A percentile compares a stretch with the other conserved stretches of the same genome.
These are phyloP conservation scores for Ophiocordyceps camponoti-saundersi DNA, from an alignment of 2,329 filamentous ascomycete genomes.

Conservation along the genomic window DNA sequence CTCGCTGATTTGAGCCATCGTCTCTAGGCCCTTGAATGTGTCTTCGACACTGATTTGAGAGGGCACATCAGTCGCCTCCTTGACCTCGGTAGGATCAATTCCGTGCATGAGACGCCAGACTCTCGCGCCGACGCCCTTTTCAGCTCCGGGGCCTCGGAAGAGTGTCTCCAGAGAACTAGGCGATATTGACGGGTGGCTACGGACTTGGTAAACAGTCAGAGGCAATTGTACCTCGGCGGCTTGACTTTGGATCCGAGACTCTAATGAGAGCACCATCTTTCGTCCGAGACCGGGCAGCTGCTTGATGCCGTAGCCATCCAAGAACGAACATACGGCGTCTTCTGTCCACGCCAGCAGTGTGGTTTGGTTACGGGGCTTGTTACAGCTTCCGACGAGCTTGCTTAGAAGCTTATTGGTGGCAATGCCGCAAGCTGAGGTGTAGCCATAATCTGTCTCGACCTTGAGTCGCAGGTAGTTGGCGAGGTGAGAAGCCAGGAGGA, in stretches of 20 bases:
- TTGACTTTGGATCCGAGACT: slow-evolving; percentile 32
- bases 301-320: slow-evolving; percentile 60
- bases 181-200: slow-evolving; percentile 44
- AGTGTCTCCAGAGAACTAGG: slow-evolving; percentile 49
- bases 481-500: slow-evolving; percentile 68
- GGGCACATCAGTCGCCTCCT: slow-evolving; percentile 53
- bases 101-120: slow-evolving; percentile 72
- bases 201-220: slow-evolving; percentile 49
- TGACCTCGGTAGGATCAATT: slow-evolving; percentile 58
- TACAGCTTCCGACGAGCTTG: slow-evolving; percentile 66
- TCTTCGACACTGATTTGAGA: slow-evolving; percentile 91
- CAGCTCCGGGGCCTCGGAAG: slow-evolving; percentile 51
- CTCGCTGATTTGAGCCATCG: slow-evolving; percentile 41
- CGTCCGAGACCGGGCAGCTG: slow-evolving; percentile 76
- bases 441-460: slow-evolving; percentile 62
- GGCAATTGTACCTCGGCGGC: slow-evolving; percentile 18
- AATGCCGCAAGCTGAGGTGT: slow-evolving; percentile 76
- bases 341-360: slow-evolving; percentile 54
- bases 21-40: slow-evolving; percentile 61
- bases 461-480: slow-evolving; percentile 55
- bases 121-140: slow-evolving; percentile 52
- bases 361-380: slow-evolving; percentile 83
- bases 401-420: slow-evolving; percentile 74
- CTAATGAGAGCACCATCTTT: slow-evolving; percentile 34
- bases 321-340: slow-evolving; percentile 43